Evolutionary conservation across 345 rosid genomes (phyloP), one percentile per base, ranked within the genome.

Genomic region (Cochlearia excelsa): DNA sequence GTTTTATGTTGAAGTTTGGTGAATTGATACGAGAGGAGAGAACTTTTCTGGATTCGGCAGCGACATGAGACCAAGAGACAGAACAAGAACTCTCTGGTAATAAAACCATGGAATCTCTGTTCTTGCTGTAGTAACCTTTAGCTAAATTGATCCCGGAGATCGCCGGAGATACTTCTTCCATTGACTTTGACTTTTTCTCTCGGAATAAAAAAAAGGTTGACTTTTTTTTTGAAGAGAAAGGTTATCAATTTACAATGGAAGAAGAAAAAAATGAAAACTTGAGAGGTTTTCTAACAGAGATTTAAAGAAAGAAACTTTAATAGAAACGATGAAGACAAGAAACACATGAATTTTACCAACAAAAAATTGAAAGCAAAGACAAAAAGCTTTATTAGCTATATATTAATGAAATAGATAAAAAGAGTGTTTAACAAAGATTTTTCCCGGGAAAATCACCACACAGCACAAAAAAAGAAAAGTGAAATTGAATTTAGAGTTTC

Each of bases 111-210:
- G 63, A 51, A 56, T 70, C 68, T 9, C 54, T 65, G 41, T 63
- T 57, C 43, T 63, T 65, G 58, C 50, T 63, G 59, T 63, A 56
- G 77, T 54, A 75, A 67, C 79, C 34, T 79, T 75, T 64, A 83
- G 68, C 57, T 71, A 67, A 71, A 69, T 74, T 77, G 48, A 66
- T 46, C 38, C 84, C 83, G 3, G 73, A 30, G 57, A 80, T 63
- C 4, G 78, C 69, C 3, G 78, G 51, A 55, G 86, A 74, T 39
- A 77, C 62, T 48, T 80, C 87, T 75, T 85, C 90, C 84, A 80
- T 78, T 39, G 61, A 42, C 16, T 51, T 27, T 10, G 35, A 44
- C 41, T 46, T 30, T 55, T 11, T 35, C 5, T 42, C 38, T 42
- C 57, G 40, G 48, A 55, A 30, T 41, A 56, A 9, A 39, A 7